A percentile compares a stretch with the other conserved stretches of the same genome.
phyloP scores from a whole-genome alignment of 1,139 yeast genomes.

The Nadsonia starkeyi-henricii region DNA sequence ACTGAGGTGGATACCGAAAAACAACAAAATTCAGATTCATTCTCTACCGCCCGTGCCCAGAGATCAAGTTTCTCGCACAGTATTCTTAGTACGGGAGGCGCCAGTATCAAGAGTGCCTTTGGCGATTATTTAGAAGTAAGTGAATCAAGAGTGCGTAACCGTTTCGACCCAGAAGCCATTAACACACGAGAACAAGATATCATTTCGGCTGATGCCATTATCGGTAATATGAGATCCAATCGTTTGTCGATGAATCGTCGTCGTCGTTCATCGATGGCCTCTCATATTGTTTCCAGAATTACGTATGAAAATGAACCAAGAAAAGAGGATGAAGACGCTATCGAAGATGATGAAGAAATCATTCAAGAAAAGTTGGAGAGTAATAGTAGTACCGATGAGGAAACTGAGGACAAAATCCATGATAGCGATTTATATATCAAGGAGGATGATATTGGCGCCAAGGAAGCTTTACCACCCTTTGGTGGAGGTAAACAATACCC shows the following conservation, averaged over 20 bases:
- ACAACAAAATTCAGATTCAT: not conserved
- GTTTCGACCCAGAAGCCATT: not conserved
- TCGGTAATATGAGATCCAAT: not conserved
- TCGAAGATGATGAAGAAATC: too few relatives aligned
- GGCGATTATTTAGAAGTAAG: not conserved
- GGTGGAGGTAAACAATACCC: slow-evolving; percentile 41
- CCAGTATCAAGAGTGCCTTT: not conserved
- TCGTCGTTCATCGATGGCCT: too few relatives aligned
- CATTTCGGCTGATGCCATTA: not conserved
- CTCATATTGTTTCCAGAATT: too few relatives aligned
- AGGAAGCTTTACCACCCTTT: slow-evolving; percentile 9
- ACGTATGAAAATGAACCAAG: too few relatives aligned
- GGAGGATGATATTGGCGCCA: not conserved
- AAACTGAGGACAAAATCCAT: too few relatives aligned
- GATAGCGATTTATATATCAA: too few relatives aligned
- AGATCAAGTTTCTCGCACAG: too few relatives aligned
- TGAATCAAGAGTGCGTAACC: not conserved
- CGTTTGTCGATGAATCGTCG: not conserved
- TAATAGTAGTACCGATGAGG: too few relatives aligned
- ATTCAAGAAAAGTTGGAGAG: too few relatives aligned
- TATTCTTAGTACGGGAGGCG: not conserved
- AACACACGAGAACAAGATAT: not conserved
- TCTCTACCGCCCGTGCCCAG: too few relatives aligned
- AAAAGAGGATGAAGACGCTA: too few relatives aligned
- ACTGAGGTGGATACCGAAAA: not conserved